Evolutionary conservation across 306 rosid genomes (phyloP).

Genomic region (Luffa aegyptiaca): DNA sequence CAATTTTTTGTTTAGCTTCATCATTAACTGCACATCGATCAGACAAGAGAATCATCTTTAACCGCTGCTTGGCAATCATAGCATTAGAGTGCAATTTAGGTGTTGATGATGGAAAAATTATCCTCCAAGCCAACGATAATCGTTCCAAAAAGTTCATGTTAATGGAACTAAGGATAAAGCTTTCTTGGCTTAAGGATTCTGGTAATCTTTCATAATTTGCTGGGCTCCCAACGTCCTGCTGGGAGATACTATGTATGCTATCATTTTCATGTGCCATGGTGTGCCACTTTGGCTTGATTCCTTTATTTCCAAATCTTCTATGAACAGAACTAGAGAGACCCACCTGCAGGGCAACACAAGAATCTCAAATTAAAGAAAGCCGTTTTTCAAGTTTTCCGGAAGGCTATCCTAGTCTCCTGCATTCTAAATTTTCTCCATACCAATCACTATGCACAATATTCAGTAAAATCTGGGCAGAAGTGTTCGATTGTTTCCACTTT

Average conservation of each 20-base stretch:
- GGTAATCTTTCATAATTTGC: constrained; percentile 34
- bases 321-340: background rate
- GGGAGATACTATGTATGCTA: constrained; percentile 25
- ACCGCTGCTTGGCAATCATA: constrained; percentile 78
- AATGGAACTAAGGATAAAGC: constrained; percentile 66
- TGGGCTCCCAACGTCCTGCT: constrained; percentile 25
- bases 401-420: background rate
- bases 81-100: constrained; percentile 62
- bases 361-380: background rate
- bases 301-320: background rate
- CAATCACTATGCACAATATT: background rate
- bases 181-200: constrained; percentile 41
- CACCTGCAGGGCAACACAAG: background rate
- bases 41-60: constrained; percentile 87
- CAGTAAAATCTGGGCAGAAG: background rate
- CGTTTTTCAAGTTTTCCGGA: background rate
- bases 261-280: constrained; percentile 24
- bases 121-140: constrained; percentile 74
- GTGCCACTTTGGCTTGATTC: constrained; percentile 1
- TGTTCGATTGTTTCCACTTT: background rate
- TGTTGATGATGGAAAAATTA: constrained; percentile 57
- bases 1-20: constrained; percentile 77
- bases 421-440: background rate
- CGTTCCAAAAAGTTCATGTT: constrained; percentile 81
- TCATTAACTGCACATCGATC: constrained; percentile 88